Conservation (phyloP, 208 protist genomes). For the Pavlovales sp. region DNA sequence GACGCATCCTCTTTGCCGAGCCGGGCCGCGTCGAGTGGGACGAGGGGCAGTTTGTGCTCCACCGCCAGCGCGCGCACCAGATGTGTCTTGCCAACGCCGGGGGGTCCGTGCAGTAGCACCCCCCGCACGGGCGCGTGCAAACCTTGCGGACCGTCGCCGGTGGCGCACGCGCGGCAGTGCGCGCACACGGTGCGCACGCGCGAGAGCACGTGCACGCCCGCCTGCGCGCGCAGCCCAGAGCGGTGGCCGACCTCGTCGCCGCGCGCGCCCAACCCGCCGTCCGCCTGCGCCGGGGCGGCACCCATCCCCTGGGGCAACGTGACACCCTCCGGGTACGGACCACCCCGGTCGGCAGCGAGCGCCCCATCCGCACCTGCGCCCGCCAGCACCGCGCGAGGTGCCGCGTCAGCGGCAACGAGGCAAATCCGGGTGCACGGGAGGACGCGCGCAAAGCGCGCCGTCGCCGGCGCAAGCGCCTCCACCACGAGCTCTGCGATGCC, state of each 20-base stretch:
- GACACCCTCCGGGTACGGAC: too few relatives aligned
- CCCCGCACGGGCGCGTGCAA: background rate
- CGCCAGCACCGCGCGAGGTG: too few relatives aligned
- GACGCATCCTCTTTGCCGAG: background rate
- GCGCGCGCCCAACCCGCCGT: too few relatives aligned
- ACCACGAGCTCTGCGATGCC: background rate
- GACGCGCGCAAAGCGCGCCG: background rate
- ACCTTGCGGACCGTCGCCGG: too few relatives aligned
- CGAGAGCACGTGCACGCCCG: background rate
- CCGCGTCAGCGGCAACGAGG: background rate
- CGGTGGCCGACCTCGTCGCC: background rate
- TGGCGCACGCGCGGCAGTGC: background rate
- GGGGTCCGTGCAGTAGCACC: background rate
- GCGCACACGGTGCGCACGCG: background rate
- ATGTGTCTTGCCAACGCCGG: conserved; percentile 9
- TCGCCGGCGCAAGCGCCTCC: background rate
- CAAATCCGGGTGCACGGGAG: background rate
- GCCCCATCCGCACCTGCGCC: too few relatives aligned
- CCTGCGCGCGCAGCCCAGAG: background rate
- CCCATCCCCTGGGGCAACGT: too few relatives aligned
- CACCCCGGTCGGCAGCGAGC: too few relatives aligned
- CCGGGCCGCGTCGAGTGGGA: background rate
- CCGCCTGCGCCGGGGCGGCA: too few relatives aligned
- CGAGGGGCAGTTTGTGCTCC: background rate
- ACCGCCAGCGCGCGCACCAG: background rate